Conservation (phyloP, 1,284 basidiomycete genomes). For the Sporisorium scitamineum region DNA sequence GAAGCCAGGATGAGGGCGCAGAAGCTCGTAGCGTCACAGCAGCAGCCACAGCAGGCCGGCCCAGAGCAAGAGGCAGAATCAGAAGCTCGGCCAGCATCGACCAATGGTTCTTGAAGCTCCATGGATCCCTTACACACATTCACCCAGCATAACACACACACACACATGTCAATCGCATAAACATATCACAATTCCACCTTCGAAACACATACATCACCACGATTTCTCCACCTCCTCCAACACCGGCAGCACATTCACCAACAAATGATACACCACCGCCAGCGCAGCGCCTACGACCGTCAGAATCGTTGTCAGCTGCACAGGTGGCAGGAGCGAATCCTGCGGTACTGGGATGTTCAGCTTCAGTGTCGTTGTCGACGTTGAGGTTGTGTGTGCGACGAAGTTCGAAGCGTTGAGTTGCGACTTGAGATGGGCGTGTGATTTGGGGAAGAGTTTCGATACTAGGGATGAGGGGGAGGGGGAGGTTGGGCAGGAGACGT, state of each 20-base stretch:
- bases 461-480: not conserved
- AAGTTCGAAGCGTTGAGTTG: not conserved
- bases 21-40: slow-evolving; percentile 9
- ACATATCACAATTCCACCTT: not conserved
- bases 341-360: slow-evolving; percentile 10
- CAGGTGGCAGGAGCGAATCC: not conserved
- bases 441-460: slow-evolving; percentile 10
- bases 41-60: not conserved
- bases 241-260: slow-evolving; percentile 5
- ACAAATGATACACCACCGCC: slow-evolving; percentile 10
- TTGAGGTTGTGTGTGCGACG: not conserved
- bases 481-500: slow-evolving; percentile 12
- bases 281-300: not conserved
- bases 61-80: not conserved
- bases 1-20: slow-evolving; percentile 28
- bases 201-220: not conserved
- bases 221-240: slow-evolving; percentile 16
- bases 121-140: not conserved
- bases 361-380: not conserved
- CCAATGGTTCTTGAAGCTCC: not conserved
- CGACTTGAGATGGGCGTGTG: slow-evolving; percentile 16
- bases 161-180: not conserved
- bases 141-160: not conserved
- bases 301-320: slow-evolving; percentile 15
- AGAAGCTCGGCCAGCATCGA: not conserved